phyloP scores from a whole-genome alignment of 306 rosid species.

The Fagus crenata region DNA sequence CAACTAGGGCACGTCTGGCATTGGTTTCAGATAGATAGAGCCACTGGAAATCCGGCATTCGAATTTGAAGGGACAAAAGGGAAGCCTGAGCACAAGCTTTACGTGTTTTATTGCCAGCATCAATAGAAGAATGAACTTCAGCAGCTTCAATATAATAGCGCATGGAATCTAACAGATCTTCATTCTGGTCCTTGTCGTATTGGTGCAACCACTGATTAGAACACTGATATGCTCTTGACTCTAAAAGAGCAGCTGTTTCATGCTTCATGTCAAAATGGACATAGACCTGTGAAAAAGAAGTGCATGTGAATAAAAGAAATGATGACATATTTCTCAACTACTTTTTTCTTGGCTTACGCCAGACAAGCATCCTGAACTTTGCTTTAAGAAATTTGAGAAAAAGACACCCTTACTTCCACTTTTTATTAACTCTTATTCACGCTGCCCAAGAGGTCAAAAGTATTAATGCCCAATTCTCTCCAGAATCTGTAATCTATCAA shows the following conservation, averaged over 20 bases:
- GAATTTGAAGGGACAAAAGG: conserved; percentile 88
- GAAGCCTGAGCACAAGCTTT: conserved; percentile 90
- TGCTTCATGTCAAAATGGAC: conserved; percentile 96
- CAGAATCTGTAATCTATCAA: background rate
- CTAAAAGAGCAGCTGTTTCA: conserved; percentile 90
- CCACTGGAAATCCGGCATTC: conserved; percentile 95
- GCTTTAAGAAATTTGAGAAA: background rate
- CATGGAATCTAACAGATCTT: conserved; percentile 87
- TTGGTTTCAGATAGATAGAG: conserved; percentile 77
- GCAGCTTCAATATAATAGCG: conserved; percentile 96
- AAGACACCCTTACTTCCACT: background rate
- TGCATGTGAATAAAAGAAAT: conserved; percentile 10
- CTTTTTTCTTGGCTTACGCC: conserved; percentile 22
- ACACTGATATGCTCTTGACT: conserved; percentile 82
- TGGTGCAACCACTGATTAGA: conserved; percentile 71
- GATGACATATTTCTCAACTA: background rate
- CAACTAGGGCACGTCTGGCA: conserved; percentile 85
- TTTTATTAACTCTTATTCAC: background rate
- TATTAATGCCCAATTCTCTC: background rate
- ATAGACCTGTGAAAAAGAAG: conserved; percentile 62
- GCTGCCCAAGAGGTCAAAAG: background rate
- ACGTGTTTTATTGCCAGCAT: conserved; percentile 96
- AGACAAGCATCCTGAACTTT: conserved; percentile 15
- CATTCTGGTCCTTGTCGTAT: conserved; percentile 83
- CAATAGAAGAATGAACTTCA: conserved; percentile 89